phyloP scores from a whole-genome alignment of 2,329 filamentous ascomycete genomes.

The Hypocreales sp. region DNA sequence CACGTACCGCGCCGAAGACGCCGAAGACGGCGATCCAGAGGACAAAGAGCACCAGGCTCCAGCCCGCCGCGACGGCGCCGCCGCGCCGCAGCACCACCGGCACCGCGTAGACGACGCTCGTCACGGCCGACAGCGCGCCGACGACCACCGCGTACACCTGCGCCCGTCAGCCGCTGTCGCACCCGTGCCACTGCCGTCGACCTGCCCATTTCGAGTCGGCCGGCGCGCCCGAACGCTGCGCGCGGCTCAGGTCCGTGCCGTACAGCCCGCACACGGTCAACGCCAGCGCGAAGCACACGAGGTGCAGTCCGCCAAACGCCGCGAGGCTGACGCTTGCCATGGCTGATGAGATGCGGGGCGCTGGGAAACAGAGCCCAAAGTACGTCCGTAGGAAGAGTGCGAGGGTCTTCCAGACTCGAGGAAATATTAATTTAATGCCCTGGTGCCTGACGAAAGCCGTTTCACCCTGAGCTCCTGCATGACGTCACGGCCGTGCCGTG shows the following conservation, averaged over 20 bases:
- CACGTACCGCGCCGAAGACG: slow-evolving; percentile 57
- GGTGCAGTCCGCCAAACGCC: slow-evolving; percentile 47
- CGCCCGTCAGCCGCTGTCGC: neutral
- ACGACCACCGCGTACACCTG: slow-evolving; percentile 60
- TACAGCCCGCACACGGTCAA: slow-evolving; percentile 69
- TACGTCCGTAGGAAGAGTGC: too few relatives aligned
- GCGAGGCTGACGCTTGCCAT: slow-evolving; percentile 33
- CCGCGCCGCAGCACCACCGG: slow-evolving; percentile 41
- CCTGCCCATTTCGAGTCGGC: slow-evolving; percentile 55
- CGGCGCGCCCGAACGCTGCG: slow-evolving; percentile 31
- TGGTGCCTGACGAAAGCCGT: too few relatives aligned
- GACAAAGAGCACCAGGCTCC: slow-evolving; percentile 59
- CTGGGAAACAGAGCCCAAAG: too few relatives aligned
- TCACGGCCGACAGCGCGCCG: slow-evolving; percentile 48
- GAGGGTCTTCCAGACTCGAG: too few relatives aligned
- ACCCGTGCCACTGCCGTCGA: neutral
- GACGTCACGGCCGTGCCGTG: too few relatives aligned
- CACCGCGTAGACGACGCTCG: slow-evolving; percentile 48
- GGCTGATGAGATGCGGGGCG: too few relatives aligned
- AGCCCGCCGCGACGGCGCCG: slow-evolving; percentile 37
- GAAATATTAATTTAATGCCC: too few relatives aligned
- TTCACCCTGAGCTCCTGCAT: too few relatives aligned
- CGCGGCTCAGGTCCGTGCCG: slow-evolving; percentile 47
- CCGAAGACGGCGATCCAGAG: slow-evolving; percentile 75
- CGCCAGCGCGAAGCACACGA: slow-evolving; percentile 62